These are phyloP conservation scores for Oryza meyeriana DNA, from an alignment of 176 grass and related monocot species.

Conservation along the genomic window DNA sequence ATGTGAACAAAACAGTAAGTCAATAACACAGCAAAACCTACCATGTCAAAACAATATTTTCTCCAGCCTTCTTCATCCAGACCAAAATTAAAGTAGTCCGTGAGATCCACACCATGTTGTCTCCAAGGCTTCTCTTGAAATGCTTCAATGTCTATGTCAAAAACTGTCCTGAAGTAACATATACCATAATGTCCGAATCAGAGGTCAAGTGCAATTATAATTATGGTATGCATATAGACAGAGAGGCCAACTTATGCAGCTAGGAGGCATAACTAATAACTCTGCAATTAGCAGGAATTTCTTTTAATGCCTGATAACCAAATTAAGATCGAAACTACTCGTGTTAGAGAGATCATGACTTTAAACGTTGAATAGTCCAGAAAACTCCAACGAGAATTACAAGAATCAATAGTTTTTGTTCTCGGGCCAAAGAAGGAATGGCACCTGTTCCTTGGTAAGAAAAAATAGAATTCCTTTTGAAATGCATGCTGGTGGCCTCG, in stretches of 20 bases:
- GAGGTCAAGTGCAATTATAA: slow-evolving; percentile 20
- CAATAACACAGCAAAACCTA: slow-evolving; percentile 29
- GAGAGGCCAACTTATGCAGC: neutral
- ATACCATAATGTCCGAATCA: slow-evolving; percentile 1
- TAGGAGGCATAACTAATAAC: neutral
- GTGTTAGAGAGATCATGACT: neutral
- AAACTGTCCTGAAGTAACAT: slow-evolving; percentile 41
- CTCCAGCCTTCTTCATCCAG: slow-evolving; percentile 83
- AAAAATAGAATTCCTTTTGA: slow-evolving; percentile 53
- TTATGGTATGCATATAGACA: slow-evolving; percentile 1
- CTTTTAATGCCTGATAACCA: neutral
- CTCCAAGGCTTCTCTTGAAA: slow-evolving; percentile 84
- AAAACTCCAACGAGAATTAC: neutral
- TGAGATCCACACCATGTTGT: slow-evolving; percentile 50
- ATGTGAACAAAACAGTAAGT: slow-evolving; percentile 8
- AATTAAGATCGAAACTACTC: neutral
- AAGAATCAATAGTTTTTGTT: neutral
- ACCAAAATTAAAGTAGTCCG: slow-evolving; percentile 74
- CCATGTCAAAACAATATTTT: slow-evolving; percentile 67
- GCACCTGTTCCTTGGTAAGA: slow-evolving; percentile 72
- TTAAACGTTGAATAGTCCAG: neutral
- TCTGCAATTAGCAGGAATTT: neutral
- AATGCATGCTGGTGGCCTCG: slow-evolving; percentile 29
- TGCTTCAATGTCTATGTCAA: slow-evolving; percentile 58
- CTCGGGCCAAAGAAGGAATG: neutral